Conservation (phyloP, 1,284 basidiomycete genomes). For the Coniferiporia sulphurascens region DNA sequence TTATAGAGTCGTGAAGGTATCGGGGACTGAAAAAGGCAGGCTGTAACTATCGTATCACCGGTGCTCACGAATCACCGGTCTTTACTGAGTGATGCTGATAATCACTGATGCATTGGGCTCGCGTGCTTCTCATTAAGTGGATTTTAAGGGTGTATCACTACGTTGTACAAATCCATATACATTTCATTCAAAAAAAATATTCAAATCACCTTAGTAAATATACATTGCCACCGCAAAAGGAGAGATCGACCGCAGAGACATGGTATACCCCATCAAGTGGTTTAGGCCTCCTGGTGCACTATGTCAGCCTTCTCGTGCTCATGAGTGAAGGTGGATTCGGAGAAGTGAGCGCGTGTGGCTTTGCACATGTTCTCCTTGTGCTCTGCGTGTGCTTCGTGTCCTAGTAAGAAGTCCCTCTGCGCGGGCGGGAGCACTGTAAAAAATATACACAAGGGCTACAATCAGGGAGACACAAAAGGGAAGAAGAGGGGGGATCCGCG, state of each 20-base stretch:
- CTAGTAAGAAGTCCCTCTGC: slow-evolving; percentile 21
- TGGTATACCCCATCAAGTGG: background rate
- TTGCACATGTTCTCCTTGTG: slow-evolving; percentile 13
- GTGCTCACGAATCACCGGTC: no score
- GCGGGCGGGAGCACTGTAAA: slow-evolving; percentile 20
- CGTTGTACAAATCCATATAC: no score
- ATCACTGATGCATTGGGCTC: no score
- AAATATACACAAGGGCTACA: no score
- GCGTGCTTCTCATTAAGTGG: no score
- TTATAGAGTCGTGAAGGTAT: slow-evolving; percentile 6
- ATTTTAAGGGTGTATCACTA: no score
- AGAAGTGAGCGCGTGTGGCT: background rate
- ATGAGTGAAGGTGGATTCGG: slow-evolving; percentile 3
- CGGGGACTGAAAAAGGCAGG: background rate
- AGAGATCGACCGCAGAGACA: no score
- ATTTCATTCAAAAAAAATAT: no score
- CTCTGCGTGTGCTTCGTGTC: slow-evolving; percentile 21
- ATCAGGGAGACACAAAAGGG: background rate
- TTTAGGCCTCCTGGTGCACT: background rate
- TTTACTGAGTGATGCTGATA: no score
- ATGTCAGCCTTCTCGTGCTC: slow-evolving; percentile 10
- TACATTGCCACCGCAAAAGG: no score
- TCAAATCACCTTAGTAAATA: no score
- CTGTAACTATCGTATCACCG: no score
- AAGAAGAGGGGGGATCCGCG: slow-evolving; percentile 6